phyloP scores from a whole-genome alignment of 78 protist species.

The Cyanophora paradoxa region DNA sequence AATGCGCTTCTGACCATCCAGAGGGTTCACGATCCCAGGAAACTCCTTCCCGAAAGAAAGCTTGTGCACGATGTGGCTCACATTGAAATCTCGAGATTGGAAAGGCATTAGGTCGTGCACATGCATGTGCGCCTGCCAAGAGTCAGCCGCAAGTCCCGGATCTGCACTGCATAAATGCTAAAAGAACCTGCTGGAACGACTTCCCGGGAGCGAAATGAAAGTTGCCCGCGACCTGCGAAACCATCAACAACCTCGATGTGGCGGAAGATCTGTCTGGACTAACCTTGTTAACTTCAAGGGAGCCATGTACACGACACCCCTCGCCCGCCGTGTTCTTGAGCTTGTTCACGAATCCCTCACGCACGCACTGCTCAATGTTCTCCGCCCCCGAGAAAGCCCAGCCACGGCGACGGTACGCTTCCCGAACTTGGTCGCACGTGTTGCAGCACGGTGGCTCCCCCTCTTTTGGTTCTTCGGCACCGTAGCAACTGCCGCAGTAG shows the following conservation, averaged over 20 bases:
- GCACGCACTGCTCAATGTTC: conserved; percentile 38
- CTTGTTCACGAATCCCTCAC: conserved; percentile 14
- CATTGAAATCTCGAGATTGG: conserved; percentile 3
- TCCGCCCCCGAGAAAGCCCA: conserved; percentile 60
- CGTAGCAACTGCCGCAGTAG: conserved; percentile 82
- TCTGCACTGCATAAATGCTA: neutral
- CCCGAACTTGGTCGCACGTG: conserved; percentile 74
- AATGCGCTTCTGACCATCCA: conserved; percentile 42
- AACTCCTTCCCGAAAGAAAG: conserved; percentile 74
- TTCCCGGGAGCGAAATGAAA: conserved; percentile 84
- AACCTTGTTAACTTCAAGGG: conserved; percentile 60
- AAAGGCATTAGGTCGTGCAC: conserved; percentile 64
- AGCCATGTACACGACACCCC: conserved; percentile 80
- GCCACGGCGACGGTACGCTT: conserved; percentile 62
- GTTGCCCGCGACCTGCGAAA: conserved; percentile 73
- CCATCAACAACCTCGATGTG: neutral
- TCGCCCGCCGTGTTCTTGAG: conserved; percentile 26
- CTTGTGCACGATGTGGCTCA: conserved; percentile 7
- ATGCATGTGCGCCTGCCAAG: conserved; percentile 50
- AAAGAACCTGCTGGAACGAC: conserved; percentile 33
- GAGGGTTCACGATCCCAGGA: conserved; percentile 81
- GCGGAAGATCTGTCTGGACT: neutral
- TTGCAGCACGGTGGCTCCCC: conserved; percentile 66
- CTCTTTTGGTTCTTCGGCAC: conserved; percentile 57
- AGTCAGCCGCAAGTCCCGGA: neutral